Base-by-base conservation (phyloP, 257 asterid genomes). In the Lycium ferocissimum region DNA sequence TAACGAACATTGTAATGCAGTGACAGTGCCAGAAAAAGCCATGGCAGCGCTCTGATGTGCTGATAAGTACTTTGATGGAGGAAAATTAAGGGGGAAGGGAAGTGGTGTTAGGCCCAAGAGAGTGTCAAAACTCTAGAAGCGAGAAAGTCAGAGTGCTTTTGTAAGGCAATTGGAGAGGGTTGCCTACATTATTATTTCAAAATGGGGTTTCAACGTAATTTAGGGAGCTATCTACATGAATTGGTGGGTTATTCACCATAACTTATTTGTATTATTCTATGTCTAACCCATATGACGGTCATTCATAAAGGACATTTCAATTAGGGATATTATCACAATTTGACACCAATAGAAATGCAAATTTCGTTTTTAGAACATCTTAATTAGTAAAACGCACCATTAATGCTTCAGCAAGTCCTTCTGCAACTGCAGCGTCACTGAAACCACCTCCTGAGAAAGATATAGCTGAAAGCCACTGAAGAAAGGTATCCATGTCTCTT, bases 401-500 rank as follows among this genome's bases (percentile, higher is more conserved):
- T 89, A 95, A 87, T 88, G 98, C 98, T 89, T 97, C 99, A 76
- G 94, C 92, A 86, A 97, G 98, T 85, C 98, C 99, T 93, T 97
- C 99, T 78, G 99, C 97, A 84, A 95, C 91, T 71, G 98, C 98
- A 86, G 94, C 98, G 76, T 97, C 98, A 88, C 81, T 90, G 83
- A 97, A 97, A 88, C 99, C 99, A 86, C 99, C 99, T 84, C 99
- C 99, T 22, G 88, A 86, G 85, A 97, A 93, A 2, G 92, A 94
- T 85, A 97, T 87, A 70, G 95, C 92, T 40, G 97, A 94, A 87
- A 97, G 98, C 98, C 99, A 94, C 92, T 94, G 94, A 70, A 94
- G 91, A 89, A 93, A 95, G 81, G 87, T 84, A 84, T 97, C 98
- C 88, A 92, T 89, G 89, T 97, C 96, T 84, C 87, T 93, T 45